Percentiles rank a stretch among this genome's conserved stretches.
These are phyloP conservation scores for Cytauxzoon felis DNA, from an alignment of 169 alveolate genomes.

Conservation along the genomic window DNA sequence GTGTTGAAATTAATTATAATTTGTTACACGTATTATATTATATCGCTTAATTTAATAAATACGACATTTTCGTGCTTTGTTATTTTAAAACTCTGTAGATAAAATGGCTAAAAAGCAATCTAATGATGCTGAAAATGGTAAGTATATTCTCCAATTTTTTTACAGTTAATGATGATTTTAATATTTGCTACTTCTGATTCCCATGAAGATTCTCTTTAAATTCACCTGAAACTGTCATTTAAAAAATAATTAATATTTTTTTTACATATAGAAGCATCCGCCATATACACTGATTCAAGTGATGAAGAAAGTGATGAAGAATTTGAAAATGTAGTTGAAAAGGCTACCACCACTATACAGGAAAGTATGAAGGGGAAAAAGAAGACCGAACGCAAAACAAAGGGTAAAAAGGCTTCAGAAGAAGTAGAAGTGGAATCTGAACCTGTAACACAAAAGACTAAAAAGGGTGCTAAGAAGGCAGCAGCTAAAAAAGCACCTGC, in stretches of 20 bases:
- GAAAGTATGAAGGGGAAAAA: too few relatives aligned
- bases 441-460: not conserved
- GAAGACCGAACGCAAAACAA: conserved; percentile 2
- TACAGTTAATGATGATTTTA: too few relatives aligned
- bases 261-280: not conserved
- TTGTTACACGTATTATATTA: too few relatives aligned
- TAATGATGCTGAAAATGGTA: too few relatives aligned
- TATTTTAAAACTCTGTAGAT: too few relatives aligned
- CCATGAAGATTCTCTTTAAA: not conserved
- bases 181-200: not conserved
- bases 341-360: not conserved
- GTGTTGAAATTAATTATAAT: too few relatives aligned
- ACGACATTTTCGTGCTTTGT: too few relatives aligned
- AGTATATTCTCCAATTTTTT: too few relatives aligned
- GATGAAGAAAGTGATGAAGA: conserved; percentile 38
- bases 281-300: conserved; percentile 30
- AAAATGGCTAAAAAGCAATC: too few relatives aligned
- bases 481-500: not conserved
- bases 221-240: not conserved
- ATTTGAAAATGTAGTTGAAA: conserved; percentile 9
- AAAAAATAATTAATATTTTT: not conserved
- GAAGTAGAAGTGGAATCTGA: not conserved
- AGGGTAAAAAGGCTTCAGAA: not conserved
- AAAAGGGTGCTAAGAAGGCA: not conserved
- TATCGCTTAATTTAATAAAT: too few relatives aligned